phyloP scores from a whole-genome alignment of 169 alveolate species.

The Amoebophrya sp. region DNA sequence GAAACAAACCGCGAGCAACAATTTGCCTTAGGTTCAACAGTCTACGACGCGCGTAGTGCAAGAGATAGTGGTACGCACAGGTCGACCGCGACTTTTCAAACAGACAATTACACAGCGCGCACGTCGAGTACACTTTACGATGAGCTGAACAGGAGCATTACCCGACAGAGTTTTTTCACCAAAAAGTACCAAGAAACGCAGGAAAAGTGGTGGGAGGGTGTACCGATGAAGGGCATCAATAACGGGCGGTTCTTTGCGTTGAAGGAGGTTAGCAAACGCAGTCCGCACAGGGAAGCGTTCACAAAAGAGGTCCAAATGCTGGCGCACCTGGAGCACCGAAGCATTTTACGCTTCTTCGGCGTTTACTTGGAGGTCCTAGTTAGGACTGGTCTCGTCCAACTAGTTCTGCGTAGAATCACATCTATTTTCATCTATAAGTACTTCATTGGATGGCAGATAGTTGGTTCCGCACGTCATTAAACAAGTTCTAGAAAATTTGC shows the following conservation, averaged over 20 bases:
- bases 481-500: too few relatives aligned
- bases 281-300: constrained; percentile 8
- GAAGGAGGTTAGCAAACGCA: not conserved
- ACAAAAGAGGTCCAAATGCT: constrained; percentile 16
- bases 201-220: not conserved
- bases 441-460: too few relatives aligned
- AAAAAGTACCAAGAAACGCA: not conserved
- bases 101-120: not conserved
- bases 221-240: not conserved
- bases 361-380: not conserved
- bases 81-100: too few relatives aligned
- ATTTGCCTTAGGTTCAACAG: too few relatives aligned
- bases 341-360: not conserved
- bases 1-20: too few relatives aligned
- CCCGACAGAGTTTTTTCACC: not conserved
- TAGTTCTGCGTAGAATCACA: too few relatives aligned
- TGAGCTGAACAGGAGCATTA: not conserved
- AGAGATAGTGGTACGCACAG: too few relatives aligned
- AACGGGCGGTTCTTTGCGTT: constrained; percentile 17
- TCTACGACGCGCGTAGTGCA: too few relatives aligned
- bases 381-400: too few relatives aligned
- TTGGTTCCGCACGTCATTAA: too few relatives aligned
- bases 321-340: not conserved
- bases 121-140: not conserved
- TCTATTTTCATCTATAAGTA: too few relatives aligned